These are phyloP conservation scores for Chlamydomonas sphaeroides DNA, from an alignment of 139 green algal species.

Conservation along the genomic window DNA sequence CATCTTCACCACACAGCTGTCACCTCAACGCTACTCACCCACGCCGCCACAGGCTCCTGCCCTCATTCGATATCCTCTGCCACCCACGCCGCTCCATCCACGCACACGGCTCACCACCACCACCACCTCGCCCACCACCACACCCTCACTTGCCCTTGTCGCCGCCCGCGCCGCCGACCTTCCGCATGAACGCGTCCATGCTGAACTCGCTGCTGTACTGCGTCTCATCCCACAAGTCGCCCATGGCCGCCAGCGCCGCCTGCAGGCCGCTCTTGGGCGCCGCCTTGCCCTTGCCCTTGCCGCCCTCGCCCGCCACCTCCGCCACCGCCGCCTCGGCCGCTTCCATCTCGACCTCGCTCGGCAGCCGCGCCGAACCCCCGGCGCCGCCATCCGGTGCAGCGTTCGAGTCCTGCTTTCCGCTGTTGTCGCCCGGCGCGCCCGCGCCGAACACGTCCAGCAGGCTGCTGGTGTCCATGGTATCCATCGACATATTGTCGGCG, in stretches of 20 bases:
- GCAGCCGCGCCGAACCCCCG: neutral
- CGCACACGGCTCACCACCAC: no score
- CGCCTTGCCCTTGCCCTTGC: conserved; percentile 15
- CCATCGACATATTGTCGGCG: conserved; percentile 76
- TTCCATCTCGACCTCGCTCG: conserved; percentile 32
- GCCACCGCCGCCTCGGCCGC: conserved; percentile 16
- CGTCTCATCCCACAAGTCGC: conserved; percentile 87
- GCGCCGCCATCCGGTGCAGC: neutral
- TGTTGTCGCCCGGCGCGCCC: neutral
- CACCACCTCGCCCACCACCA: neutral
- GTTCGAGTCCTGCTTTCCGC: neutral
- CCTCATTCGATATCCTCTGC: no score
- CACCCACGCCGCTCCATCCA: neutral
- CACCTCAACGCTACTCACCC: no score
- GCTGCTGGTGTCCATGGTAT: conserved; percentile 76
- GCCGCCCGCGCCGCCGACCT: conserved; percentile 32
- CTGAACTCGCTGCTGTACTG: conserved; percentile 92
- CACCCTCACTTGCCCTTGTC: no score
- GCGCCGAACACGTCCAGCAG: conserved; percentile 77
- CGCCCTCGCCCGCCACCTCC: neutral
- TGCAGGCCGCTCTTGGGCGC: conserved; percentile 36
- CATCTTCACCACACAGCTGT: no score
- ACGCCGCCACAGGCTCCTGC: no score
- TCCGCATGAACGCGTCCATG: conserved; percentile 78
- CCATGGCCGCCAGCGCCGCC: conserved; percentile 35